These are phyloP conservation scores for Chaetomium tenue DNA, from an alignment of 495 filamentous ascomycete species.

Conservation along the genomic window DNA sequence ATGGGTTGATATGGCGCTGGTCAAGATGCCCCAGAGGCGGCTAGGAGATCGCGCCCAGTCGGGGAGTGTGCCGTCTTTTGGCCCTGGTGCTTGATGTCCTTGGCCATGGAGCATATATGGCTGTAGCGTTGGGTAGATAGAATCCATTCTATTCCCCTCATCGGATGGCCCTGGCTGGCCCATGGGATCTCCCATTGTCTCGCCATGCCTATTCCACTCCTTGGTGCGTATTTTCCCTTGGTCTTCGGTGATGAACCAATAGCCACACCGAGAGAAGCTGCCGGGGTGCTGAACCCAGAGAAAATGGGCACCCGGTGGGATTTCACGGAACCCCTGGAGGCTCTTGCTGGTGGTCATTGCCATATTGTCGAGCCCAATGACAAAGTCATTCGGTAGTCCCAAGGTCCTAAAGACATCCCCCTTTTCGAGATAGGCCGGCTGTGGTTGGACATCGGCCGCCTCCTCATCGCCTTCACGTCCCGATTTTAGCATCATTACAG, in stretches of 20 bases:
- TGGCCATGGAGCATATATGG: slow-evolving; percentile 36
- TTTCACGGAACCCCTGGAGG: slow-evolving; percentile 56
- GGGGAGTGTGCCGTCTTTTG: background rate
- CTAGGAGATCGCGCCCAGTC: slow-evolving; percentile 20
- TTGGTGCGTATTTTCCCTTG: slow-evolving; percentile 50
- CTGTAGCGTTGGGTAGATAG: slow-evolving; percentile 39
- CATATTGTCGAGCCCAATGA: slow-evolving; percentile 49
- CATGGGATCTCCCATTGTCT: slow-evolving; percentile 44
- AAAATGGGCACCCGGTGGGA: slow-evolving; percentile 60
- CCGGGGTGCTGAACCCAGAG: slow-evolving; percentile 55
- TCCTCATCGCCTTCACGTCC: background rate
- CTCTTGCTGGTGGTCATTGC: slow-evolving; percentile 41
- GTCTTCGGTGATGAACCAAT: slow-evolving; percentile 54
- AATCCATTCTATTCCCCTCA: slow-evolving; percentile 37
- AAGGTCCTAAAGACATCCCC: slow-evolving; percentile 48
- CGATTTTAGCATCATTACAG: background rate
- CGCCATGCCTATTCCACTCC: slow-evolving; percentile 59
- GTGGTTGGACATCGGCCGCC: background rate
- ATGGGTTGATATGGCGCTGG: slow-evolving; percentile 46
- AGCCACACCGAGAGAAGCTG: slow-evolving; percentile 52
- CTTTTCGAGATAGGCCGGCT: slow-evolving; percentile 17
- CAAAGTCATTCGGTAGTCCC: slow-evolving; percentile 42
- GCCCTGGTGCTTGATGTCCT: background rate
- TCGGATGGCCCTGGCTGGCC: slow-evolving; percentile 39
- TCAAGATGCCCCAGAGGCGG: slow-evolving; percentile 47